Conservation (phyloP, 768 basidiomycete genomes). For the Podaxis rugospora region DNA sequence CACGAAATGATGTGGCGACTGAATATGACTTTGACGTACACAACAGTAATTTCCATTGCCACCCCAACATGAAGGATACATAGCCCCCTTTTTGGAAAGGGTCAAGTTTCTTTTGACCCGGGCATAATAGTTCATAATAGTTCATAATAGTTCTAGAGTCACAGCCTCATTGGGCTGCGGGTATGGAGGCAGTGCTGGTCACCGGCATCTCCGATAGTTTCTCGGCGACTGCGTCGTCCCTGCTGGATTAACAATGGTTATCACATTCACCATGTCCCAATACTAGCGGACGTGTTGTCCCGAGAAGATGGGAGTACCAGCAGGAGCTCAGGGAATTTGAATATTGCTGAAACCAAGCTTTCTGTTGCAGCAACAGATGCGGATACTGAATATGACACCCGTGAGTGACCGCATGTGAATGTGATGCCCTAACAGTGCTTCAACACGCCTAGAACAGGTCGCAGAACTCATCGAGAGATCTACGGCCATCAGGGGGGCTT, state of each 20-base stretch:
- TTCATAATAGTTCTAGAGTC: background rate
- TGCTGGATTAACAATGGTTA: background rate
- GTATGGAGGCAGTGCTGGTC: background rate
- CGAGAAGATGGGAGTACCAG: background rate
- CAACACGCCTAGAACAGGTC: background rate
- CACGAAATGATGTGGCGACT: background rate
- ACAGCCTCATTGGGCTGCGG: background rate
- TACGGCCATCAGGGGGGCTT: background rate
- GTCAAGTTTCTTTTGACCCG: background rate
- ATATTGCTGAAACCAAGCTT: background rate
- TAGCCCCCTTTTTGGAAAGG: background rate
- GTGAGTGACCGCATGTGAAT: background rate
- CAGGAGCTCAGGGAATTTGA: background rate
- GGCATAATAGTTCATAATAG: background rate
- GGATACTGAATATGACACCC: background rate
- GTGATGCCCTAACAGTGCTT: background rate
- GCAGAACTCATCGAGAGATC: background rate
- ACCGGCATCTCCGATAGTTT: background rate
- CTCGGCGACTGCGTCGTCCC: background rate
- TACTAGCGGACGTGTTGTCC: background rate
- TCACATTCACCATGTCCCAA: background rate
- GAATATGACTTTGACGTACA: background rate
- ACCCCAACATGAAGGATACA: background rate
- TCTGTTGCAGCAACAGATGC: background rate
- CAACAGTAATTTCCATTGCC: background rate